A percentile compares a stretch with the other conserved stretches of the same genome.
phyloP scores from a whole-genome alignment of 306 rosid species.

The Fragaria ananassa region DNA sequence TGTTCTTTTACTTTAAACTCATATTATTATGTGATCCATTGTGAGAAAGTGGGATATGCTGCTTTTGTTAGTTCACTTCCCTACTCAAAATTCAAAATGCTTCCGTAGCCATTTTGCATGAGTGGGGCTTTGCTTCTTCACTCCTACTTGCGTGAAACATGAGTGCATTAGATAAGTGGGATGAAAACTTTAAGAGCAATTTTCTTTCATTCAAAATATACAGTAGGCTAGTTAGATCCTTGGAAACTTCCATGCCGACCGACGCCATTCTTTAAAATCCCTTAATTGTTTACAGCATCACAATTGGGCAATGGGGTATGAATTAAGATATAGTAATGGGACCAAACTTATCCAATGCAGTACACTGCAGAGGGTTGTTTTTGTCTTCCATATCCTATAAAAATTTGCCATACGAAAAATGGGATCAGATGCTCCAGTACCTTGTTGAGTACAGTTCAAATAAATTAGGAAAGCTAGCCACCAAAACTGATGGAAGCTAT shows the following conservation, averaged over 20 bases:
- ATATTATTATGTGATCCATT: neutral
- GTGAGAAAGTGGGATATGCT: neutral
- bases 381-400: neutral
- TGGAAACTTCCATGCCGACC: neutral
- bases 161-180: slow-evolving; percentile 8
- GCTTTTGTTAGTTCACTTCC: neutral
- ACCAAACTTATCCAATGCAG: neutral
- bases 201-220: neutral
- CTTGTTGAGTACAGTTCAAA: neutral
- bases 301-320: neutral
- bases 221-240: neutral
- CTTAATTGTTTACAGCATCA: neutral
- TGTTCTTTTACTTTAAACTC: neutral
- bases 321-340: neutral
- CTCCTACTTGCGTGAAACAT: slow-evolving; percentile 9
- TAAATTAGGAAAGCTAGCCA: neutral
- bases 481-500: neutral
- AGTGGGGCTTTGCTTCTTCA: neutral
- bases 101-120: slow-evolving; percentile 7
- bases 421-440: neutral
- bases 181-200: slow-evolving; percentile 11
- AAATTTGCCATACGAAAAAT: neutral
- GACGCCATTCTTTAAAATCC: neutral
- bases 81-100: neutral
- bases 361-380: neutral